These are phyloP conservation scores for Cutaneotrichosporon sp. DNA, from an alignment of 1,284 basidiomycete genomes.

Conservation along the genomic window DNA sequence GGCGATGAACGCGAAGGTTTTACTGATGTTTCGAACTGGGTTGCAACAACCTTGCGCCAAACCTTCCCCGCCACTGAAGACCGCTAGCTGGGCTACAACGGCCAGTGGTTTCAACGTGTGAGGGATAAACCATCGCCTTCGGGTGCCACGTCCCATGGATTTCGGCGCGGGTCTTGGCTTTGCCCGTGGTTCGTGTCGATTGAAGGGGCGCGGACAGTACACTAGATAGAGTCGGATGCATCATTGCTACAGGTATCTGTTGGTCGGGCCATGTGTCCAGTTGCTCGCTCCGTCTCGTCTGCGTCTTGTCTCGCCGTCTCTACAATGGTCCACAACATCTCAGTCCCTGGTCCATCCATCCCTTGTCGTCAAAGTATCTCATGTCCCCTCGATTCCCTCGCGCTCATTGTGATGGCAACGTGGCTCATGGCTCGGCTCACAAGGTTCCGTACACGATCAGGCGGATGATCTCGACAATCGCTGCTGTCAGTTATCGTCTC, in stretches of 20 bases:
- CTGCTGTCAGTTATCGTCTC: conserved; percentile 24
- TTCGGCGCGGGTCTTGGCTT: conserved; percentile 37
- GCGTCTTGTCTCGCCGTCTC: not conserved
- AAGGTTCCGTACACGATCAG: conserved; percentile 38
- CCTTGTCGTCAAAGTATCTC: no score
- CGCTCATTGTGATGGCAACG: not conserved
- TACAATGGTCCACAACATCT: not conserved
- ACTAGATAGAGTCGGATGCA: conserved; percentile 5
- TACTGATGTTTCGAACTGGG: not conserved
- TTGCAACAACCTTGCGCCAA: not conserved
- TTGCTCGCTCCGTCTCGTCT: not conserved
- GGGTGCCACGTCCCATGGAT: conserved; percentile 41
- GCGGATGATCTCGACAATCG: conserved; percentile 44
- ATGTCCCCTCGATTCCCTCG: not conserved
- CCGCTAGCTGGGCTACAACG: conserved; percentile 33
- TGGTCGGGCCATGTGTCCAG: not conserved
- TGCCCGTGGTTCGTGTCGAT: conserved; percentile 37
- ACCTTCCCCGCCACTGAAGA: conserved; percentile 44
- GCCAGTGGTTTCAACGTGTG: conserved; percentile 39
- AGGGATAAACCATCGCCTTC: conserved; percentile 34
- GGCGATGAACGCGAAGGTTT: not conserved
- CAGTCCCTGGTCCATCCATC: not conserved
- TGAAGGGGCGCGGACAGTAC: conserved; percentile 39
- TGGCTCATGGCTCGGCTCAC: conserved; percentile 10
- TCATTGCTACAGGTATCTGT: conserved; percentile 5